Evolutionary conservation across 2,329 filamentous ascomycete genomes (phyloP), one percentile per base, ranked within the genome.

Genomic region (Diaporthe aspalathi): DNA sequence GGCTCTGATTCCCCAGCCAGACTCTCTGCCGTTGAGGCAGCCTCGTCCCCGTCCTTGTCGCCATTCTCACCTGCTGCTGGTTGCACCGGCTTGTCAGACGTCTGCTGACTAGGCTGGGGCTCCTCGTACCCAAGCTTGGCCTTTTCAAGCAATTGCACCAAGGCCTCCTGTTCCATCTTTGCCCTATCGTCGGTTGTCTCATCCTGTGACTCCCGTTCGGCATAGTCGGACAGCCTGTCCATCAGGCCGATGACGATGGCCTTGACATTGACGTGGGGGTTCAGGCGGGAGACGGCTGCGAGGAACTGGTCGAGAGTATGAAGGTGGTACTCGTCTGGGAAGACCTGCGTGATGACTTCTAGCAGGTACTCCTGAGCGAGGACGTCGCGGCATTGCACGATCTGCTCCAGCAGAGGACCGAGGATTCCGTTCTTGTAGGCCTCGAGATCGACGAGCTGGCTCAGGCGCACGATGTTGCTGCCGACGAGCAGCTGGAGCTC

Each of bases 291-390:
- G 43, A 97, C 97, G 8, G 96, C 96, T 11, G 93, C 96, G 43
- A 99, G 90, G 80, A 99, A 94, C 79, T 98, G 93, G 79, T 98
- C 96, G 40, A 99, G 89, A 0, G 96, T 99, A 80, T 99, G 95
- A 27, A 99, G 89, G 82, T 99, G 97, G 80, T 95, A 99, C 79
- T 99, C 96, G 82, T 99, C 96, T 0, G 96, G 96, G 84, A 99
- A 99, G 67, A 98, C 96, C 82, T 99, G 97, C 6, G 95, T 99
- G 75, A 99, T 97, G 74, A 99, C 96, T 87, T 99, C 96, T 63
- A 99, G 86, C 16, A 99, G 88, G 83, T 99, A 99, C 81, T 99
- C 96, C 80, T 99, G 96, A 43, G 96, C 96, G 74, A 99, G 85
- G 17, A 99, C 95, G 85, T 99, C 96, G 73, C 96, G 92, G 79